Conservation (phyloP, 1,284 basidiomycete genomes). For the Pyrrhoderma noxium region DNA sequence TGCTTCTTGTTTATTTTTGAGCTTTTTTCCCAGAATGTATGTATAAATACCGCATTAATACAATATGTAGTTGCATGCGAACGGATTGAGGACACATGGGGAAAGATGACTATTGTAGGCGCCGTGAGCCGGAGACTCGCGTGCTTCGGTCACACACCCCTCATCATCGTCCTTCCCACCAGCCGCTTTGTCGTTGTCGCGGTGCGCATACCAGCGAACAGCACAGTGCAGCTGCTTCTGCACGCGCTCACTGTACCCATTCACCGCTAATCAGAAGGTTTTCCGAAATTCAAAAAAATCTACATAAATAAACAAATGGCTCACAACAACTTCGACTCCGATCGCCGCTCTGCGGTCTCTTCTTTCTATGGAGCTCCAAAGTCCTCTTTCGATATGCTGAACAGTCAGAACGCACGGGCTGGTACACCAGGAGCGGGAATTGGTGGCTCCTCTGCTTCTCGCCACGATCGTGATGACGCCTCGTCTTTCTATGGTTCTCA, state of each 20-base stretch:
- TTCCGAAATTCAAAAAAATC: background rate
- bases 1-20: too few relatives aligned
- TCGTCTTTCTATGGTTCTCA: constrained; percentile 50
- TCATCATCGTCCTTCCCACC: background rate
- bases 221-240: too few relatives aligned
- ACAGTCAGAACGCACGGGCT: constrained; percentile 36
- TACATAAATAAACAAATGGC: constrained; percentile 2
- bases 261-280: too few relatives aligned
- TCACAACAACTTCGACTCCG: constrained; percentile 31
- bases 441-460: constrained; percentile 18
- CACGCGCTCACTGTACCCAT: too few relatives aligned
- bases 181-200: background rate
- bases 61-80: background rate
- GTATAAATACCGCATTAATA: too few relatives aligned
- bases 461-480: constrained; percentile 49
- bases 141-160: background rate
- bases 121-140: background rate
- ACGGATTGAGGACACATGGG: background rate
- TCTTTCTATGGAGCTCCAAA: constrained; percentile 67
- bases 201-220: background rate
- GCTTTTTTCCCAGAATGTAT: too few relatives aligned
- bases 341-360: constrained; percentile 67
- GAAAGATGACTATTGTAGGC: background rate
- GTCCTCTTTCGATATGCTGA: constrained; percentile 51
- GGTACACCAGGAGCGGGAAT: constrained; percentile 13